These are phyloP conservation scores for Tetracladium marchalianum DNA, from an alignment of 495 filamentous ascomycete species.

Conservation along the genomic window DNA sequence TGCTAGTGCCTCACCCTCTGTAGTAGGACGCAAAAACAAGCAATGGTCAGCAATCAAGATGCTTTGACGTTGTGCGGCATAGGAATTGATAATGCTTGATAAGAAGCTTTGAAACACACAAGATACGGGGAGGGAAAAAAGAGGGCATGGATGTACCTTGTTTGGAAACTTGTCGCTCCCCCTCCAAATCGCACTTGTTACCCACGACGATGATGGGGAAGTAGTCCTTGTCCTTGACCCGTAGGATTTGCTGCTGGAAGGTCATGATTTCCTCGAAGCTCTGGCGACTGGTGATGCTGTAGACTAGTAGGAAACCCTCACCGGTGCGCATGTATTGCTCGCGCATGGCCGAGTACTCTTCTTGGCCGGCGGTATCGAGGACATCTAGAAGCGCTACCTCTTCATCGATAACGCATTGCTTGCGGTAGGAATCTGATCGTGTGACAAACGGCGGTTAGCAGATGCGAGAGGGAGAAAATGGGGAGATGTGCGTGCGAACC, in stretches of 20 bases:
- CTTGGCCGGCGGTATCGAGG: conserved; percentile 94
- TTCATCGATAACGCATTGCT: conserved; percentile 98
- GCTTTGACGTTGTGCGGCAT: background rate
- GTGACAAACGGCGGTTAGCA: background rate
- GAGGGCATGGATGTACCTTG: conserved; percentile 53
- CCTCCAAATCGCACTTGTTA: conserved; percentile 97
- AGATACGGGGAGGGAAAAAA: background rate
- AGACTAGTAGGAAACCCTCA: conserved; percentile 95
- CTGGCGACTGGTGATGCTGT: conserved; percentile 86
- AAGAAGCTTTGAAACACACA: background rate
- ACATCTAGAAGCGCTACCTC: conserved; percentile 98
- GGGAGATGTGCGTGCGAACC: conserved; percentile 45
- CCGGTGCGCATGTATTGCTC: conserved; percentile 99
- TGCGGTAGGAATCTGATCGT: conserved; percentile 87
- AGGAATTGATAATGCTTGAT: background rate
- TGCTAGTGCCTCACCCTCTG: conserved; percentile 86
- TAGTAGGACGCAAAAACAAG: conserved; percentile 1
- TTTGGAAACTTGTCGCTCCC: conserved; percentile 78
- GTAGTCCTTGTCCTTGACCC: conserved; percentile 98
- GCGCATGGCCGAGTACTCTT: conserved; percentile 98
- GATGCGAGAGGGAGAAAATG: conserved; percentile 1
- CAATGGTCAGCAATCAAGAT: conserved; percentile 18
- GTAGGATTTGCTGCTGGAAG: conserved; percentile 95
- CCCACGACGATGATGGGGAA: conserved; percentile 99
- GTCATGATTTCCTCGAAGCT: conserved; percentile 97